A percentile compares a stretch with the other conserved stretches of the same genome.
phyloP scores from a whole-genome alignment of 495 filamentous ascomycete species.

The Penicillium cinerascens region DNA sequence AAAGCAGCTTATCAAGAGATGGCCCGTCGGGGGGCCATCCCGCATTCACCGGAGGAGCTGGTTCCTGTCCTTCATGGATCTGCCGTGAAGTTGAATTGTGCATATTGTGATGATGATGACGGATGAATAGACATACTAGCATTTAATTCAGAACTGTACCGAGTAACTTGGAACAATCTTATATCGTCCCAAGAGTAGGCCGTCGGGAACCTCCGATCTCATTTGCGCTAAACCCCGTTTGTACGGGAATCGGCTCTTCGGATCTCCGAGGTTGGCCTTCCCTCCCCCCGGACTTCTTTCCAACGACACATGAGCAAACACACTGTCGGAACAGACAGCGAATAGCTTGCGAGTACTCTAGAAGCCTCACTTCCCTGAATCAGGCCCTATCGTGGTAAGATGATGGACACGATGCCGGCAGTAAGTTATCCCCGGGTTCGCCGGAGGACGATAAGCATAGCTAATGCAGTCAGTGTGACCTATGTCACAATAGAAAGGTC shows the following conservation, averaged over 20 bases:
- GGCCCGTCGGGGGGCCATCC: constrained; percentile 19
- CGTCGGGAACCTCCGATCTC: background rate
- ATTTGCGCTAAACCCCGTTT: background rate
- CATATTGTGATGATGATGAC: constrained; percentile 14
- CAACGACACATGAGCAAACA: background rate
- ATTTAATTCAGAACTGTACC: background rate
- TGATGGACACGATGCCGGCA: constrained; percentile 15
- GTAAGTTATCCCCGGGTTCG: constrained; percentile 7
- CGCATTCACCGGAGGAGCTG: constrained; percentile 21
- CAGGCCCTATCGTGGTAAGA: background rate
- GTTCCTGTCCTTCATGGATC: constrained; percentile 14
- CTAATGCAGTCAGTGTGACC: constrained; percentile 22
- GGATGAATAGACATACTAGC: background rate
- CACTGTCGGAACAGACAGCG: background rate
- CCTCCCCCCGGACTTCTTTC: background rate
- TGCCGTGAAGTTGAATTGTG: constrained; percentile 11
- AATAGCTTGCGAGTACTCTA: background rate
- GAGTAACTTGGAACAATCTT: background rate
- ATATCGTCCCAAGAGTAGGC: background rate
- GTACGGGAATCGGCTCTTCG: constrained; percentile 18
- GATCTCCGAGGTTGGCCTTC: constrained; percentile 6
- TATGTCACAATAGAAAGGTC: constrained; percentile 30
- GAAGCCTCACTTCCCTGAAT: background rate
- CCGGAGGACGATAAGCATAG: background rate
- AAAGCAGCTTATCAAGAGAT: constrained; percentile 25